Percentiles rank a stretch among this genome's conserved stretches.
Evolutionary conservation across 169 alveolate genomes (phyloP).

Genomic region (Plasmodium relictum): DNA sequence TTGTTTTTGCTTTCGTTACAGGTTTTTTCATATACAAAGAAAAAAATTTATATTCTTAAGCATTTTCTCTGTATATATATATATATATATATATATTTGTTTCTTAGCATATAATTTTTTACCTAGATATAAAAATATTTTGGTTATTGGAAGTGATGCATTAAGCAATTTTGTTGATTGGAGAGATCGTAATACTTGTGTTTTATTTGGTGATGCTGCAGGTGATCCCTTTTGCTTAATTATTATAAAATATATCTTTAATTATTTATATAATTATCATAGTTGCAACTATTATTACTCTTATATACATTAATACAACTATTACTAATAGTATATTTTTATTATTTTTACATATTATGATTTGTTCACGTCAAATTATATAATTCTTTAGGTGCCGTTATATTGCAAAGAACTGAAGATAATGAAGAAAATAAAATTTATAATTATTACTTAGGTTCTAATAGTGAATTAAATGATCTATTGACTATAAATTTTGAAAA

Average conservation of each 20-base stretch:
- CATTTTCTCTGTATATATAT: not conserved
- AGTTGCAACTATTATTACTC: not conserved
- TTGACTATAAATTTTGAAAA: constrained; percentile 38
- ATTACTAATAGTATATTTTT: too few species aligned
- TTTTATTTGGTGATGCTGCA: constrained; percentile 83
- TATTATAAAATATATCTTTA: not conserved
- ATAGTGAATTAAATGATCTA: constrained; percentile 62
- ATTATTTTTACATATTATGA: not conserved
- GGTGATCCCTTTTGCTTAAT: constrained; percentile 50
- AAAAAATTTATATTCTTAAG: not conserved
- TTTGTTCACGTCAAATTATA: not conserved
- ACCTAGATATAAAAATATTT: constrained; percentile 52
- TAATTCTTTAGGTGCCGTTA: constrained; percentile 39
- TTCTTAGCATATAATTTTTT: constrained; percentile 54
- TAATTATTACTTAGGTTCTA: constrained; percentile 47
- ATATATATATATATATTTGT: not conserved
- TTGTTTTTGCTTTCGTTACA: constrained; percentile 80
- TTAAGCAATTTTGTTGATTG: constrained; percentile 82
- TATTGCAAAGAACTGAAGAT: constrained; percentile 50
- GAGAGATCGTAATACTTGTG: constrained; percentile 83
- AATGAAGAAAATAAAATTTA: constrained; percentile 73
- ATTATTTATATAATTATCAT: not conserved
- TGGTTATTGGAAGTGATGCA: constrained; percentile 83
- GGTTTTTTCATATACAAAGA: constrained; percentile 50
- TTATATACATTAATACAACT: too few species aligned